Conservation (phyloP, 1,139 yeast species). For the Hanseniaspora sp. region DNA sequence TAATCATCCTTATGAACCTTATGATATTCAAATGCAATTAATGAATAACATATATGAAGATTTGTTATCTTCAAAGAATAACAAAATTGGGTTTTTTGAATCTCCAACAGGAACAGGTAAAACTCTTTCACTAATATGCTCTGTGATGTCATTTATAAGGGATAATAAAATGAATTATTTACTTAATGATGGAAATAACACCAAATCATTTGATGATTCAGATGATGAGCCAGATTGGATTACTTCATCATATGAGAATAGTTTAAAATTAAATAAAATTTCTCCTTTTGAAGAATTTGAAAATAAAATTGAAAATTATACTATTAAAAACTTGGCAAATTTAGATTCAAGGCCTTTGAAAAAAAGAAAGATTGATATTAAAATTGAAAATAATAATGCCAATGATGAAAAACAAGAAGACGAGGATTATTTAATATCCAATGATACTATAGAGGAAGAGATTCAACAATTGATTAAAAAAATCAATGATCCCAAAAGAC, state of each 20-base stretch:
- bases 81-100: conserved; percentile 73
- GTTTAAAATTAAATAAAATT: conserved; percentile 28
- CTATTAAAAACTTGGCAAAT: conserved; percentile 11
- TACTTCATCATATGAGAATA: conserved; percentile 34
- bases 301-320: conserved; percentile 29
- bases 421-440: conserved; percentile 32
- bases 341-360: conserved; percentile 16
- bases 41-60: conserved; percentile 66
- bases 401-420: conserved; percentile 19
- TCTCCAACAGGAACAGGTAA: conserved; percentile 96
- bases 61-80: conserved; percentile 27
- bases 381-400: conserved; percentile 18
- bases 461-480: conserved; percentile 35
- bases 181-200: conserved; percentile 19
- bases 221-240: conserved; percentile 59
- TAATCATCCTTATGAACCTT: conserved; percentile 74
- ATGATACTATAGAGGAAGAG: conserved; percentile 20
- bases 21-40: conserved; percentile 62
- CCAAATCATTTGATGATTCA: conserved; percentile 27
- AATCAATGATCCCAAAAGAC: conserved; percentile 35
- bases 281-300: conserved; percentile 34
- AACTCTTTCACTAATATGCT: conserved; percentile 75
- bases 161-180: conserved; percentile 35
- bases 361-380: conserved; percentile 19
- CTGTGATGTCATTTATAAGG: conserved; percentile 78